These are phyloP conservation scores for Rosa rugosa DNA, from an alignment of 306 rosid genomes.

Conservation along the genomic window DNA sequence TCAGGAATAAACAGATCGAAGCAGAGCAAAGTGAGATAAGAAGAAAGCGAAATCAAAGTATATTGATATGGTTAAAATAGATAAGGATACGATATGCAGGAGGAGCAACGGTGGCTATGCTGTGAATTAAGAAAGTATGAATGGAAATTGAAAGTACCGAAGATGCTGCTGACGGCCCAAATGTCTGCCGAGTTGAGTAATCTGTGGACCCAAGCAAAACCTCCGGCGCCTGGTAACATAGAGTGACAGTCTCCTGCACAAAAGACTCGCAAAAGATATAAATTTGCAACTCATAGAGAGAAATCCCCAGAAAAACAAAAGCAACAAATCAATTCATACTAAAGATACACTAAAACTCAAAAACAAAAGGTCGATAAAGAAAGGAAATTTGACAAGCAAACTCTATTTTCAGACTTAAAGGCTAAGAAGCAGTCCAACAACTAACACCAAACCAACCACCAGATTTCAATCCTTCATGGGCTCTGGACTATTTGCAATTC, in stretches of 20 bases:
- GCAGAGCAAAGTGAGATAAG: no score
- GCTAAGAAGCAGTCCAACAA: conserved; percentile 25
- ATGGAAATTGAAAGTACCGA: no score
- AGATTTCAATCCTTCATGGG: no score
- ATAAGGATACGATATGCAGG: conserved; percentile 92
- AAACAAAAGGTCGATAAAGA: not conserved
- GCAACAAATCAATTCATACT: not conserved
- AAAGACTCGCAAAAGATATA: no score
- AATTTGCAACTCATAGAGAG: not conserved
- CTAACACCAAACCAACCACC: conserved; percentile 19
- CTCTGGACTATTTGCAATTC: no score
- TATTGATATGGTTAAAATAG: not conserved
- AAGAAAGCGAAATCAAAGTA: not conserved
- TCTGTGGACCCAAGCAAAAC: no score
- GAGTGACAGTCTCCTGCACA: no score
- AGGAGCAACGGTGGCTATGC: conserved; percentile 88
- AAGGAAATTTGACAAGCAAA: not conserved
- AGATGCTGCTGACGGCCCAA: no score
- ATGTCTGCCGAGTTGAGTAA: no score
- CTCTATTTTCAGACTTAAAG: conserved; percentile 10
- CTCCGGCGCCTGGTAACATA: no score
- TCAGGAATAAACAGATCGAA: conserved; percentile 22
- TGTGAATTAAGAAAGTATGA: conserved; percentile 7
- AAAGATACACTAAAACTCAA: not conserved
- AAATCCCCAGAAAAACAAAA: not conserved